A percentile compares a stretch with the other conserved stretches of the same genome.
phyloP scores from a whole-genome alignment of 768 basidiomycete genomes.

The Megacollybia marginata region DNA sequence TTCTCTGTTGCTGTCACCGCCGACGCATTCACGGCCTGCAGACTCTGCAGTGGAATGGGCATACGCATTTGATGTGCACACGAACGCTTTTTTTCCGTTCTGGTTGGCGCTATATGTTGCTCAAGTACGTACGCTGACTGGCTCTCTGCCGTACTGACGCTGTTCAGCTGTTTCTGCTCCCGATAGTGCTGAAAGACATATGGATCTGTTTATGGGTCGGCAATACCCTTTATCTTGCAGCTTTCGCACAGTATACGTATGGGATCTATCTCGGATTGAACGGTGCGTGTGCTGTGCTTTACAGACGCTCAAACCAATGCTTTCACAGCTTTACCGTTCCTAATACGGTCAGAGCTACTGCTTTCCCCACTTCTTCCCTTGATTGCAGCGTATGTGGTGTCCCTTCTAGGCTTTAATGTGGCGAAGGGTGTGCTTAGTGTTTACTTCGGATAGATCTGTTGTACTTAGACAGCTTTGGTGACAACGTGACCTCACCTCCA shows the following conservation, averaged over 20 bases:
- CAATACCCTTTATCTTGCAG: conserved; percentile 86
- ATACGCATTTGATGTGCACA: conserved; percentile 95
- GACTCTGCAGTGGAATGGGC: conserved; percentile 82
- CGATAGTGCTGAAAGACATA: conserved; percentile 73
- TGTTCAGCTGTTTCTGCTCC: conserved; percentile 58
- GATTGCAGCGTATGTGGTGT: conserved; percentile 79
- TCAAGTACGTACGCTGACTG: conserved; percentile 27
- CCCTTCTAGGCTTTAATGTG: conserved; percentile 87
- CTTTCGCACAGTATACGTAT: conserved; percentile 89
- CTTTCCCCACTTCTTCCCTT: conserved; percentile 87
- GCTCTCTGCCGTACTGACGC: too few relatives aligned
- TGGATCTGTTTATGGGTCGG: conserved; percentile 95
- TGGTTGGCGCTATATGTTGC: conserved; percentile 87
- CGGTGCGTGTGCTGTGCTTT: conserved; percentile 35
- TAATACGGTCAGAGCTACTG: conserved; percentile 82
- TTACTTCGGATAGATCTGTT: conserved; percentile 60
- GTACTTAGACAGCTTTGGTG: background rate
- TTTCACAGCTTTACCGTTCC: conserved; percentile 79
- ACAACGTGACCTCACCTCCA: too few relatives aligned
- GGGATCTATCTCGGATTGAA: conserved; percentile 84
- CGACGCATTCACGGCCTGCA: conserved; percentile 63
- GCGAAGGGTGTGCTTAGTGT: conserved; percentile 70
- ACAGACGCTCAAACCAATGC: conserved; percentile 7
- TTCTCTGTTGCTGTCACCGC: conserved; percentile 58
- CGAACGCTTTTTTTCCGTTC: conserved; percentile 93